Conservation (phyloP, 129 eudicot species). For the Gnaphalium uliginosum region DNA sequence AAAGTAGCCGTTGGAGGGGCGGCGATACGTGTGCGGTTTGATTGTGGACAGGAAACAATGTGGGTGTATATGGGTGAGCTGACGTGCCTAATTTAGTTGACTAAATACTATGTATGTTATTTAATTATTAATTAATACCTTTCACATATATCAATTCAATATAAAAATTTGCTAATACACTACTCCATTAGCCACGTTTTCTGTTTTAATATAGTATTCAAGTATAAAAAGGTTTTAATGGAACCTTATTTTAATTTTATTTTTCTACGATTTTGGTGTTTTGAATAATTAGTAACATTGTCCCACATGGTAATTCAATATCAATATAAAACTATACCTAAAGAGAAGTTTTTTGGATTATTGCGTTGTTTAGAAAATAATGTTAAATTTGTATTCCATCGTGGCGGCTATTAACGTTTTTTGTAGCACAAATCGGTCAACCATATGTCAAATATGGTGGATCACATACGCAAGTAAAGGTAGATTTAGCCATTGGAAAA, state of each 20-base stretch:
- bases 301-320: too few species aligned
- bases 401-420: constrained; percentile 21
- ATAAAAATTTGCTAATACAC: not conserved
- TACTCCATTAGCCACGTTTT: not conserved
- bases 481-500: not conserved
- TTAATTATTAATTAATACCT: not conserved
- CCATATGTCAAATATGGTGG: not conserved
- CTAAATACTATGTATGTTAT: not conserved
- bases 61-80: constrained; percentile 12
- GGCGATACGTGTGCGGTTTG: constrained; percentile 19
- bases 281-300: too few species aligned
- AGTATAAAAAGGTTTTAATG: not conserved
- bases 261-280: too few species aligned
- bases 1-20: constrained; percentile 37
- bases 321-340: too few species aligned
- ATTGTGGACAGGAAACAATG: not conserved
- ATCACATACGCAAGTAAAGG: not conserved
- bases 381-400: constrained; percentile 18
- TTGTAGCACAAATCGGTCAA: not conserved
- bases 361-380: too few species aligned
- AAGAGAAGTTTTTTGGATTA: too few species aligned
- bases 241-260: not conserved
- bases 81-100: constrained; percentile 30
- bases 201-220: too few species aligned
- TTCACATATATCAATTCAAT: constrained; percentile 1